Conservation (phyloP, 176 grass and related monocot species). For the Eleusine coracana region DNA sequence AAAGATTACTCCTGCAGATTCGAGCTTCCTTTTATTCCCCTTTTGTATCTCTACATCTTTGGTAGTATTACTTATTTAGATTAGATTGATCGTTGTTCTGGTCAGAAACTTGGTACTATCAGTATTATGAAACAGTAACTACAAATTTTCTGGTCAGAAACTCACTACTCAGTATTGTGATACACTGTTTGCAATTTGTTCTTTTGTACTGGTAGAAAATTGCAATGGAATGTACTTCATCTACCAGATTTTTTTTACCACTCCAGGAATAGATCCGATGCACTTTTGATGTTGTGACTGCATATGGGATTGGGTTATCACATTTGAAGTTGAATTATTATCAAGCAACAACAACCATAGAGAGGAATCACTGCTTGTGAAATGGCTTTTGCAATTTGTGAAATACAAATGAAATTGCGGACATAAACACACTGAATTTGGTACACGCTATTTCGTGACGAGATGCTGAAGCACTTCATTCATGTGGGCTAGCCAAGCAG, state of each 20-base stretch:
- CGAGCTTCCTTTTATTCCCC: not conserved
- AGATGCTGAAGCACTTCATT: not conserved
- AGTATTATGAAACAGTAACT: not conserved
- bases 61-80: not conserved
- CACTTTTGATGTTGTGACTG: not conserved
- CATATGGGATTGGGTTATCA: not conserved
- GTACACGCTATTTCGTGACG: not conserved
- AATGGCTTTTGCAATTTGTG: too few species aligned
- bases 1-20: not conserved
- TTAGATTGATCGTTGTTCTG: not conserved
- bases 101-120: not conserved
- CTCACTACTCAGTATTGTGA: not conserved
- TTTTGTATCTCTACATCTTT: conserved; percentile 3
- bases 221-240: not conserved
- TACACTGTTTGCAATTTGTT: not conserved
- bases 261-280: not conserved
- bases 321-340: not conserved
- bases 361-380: too few species aligned
- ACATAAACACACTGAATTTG: not conserved
- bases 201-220: not conserved
- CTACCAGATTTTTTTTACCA: too few species aligned
- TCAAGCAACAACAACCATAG: too few species aligned
- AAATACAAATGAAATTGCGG: not conserved
- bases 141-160: not conserved
- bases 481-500: not conserved